Base-by-base conservation (phyloP, 345 rosid genomes). In the Dovyalis caffra region DNA sequence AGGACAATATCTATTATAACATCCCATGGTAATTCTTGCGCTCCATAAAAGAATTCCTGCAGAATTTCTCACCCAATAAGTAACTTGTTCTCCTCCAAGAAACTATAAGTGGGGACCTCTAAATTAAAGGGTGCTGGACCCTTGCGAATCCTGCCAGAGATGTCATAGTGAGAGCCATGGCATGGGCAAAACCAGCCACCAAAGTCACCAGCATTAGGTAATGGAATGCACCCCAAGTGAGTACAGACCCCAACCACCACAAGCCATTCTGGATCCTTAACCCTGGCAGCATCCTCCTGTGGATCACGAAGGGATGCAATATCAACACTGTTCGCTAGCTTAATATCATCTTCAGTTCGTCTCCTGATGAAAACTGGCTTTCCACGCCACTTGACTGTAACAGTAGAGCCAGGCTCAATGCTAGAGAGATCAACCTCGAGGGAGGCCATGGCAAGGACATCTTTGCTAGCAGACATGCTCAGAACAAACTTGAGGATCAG, bases 101-200 rank as follows among this genome's bases (percentile, higher is more conserved):
- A 94, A 85, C 85, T 79, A 84, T 92, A 94, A 51, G 94, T 88
- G 35, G 98, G 98, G 32, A 94, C 97, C 81, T 94, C 97, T 80
- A 94, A 83, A 69, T 94, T 92, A 79, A 83, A 94, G 1, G 97
- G 98, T 20, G 98, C 98, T 33, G 98, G 97, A 14, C 98, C 97
- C 84, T 94, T 94, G 63, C 98, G 85, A 56, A 94, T 91, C 84
- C 97, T 88, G 34, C 98, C 97, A 32, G 98, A 94, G 80, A 94
- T 77, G 76, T 94, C 98, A 21, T 94, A 94, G 72, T 94, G 98
- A 8, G 97, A 94, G 6, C 98, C 98, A 21, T 94, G 98, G 84
- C 97, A 94, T 8, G 98, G 97, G 76, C 98, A 92, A 80, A 92
- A 94, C 98, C 98, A 94, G 12, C 98, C 98, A 0, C 97, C 98